Percentiles rank a stretch among this genome's conserved stretches.
phyloP scores from a whole-genome alignment of 345 rosid genomes.

The Citrus sinensis region DVS_A1.0 CM039162.1:1382001-1382500 shows the following conservation, averaged over 20 bases:
- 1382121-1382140: slow-evolving; percentile 17
- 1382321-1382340: neutral
- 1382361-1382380: slow-evolving; percentile 14
- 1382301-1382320: neutral
- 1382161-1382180: neutral
- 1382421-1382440: slow-evolving; percentile 31
- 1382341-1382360: neutral
- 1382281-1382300: neutral
- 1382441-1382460: slow-evolving; percentile 21
- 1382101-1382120: slow-evolving; percentile 21
- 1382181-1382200: neutral
- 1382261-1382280: neutral
- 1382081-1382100: slow-evolving; percentile 41
- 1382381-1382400: slow-evolving; percentile 25
- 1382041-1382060: slow-evolving; percentile 35
- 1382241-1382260: neutral
- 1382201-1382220: neutral
- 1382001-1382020: slow-evolving; percentile 29
- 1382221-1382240: neutral
- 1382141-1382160: slow-evolving; percentile 2
- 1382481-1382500: slow-evolving; percentile 50
- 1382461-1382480: slow-evolving; percentile 27
- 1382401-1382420: slow-evolving; percentile 24
- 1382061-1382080: slow-evolving; percentile 27
- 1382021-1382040: slow-evolving; percentile 30